Conservation (phyloP, 305 asterid genomes). For the Andrographis paniculata region DNA sequence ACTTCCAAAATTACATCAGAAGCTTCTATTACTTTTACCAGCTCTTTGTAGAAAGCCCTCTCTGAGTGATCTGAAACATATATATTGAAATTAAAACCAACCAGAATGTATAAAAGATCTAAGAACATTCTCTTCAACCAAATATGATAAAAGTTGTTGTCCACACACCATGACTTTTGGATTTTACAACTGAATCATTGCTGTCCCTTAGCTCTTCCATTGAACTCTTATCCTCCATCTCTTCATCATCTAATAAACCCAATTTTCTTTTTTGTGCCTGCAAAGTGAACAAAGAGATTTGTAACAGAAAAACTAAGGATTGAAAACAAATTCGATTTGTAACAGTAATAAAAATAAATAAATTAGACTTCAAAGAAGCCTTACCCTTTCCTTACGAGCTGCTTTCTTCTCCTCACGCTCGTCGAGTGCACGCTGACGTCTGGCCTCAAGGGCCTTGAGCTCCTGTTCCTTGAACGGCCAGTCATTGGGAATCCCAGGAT, state of each 20-base stretch:
- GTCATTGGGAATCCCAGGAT: slow-evolving; percentile 88
- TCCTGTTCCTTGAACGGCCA: slow-evolving; percentile 96
- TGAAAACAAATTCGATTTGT: too few species aligned
- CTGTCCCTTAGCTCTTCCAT: slow-evolving; percentile 25
- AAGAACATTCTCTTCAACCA: not conserved
- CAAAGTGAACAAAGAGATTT: not conserved
- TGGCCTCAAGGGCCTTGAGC: slow-evolving; percentile 79
- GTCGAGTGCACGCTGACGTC: slow-evolving; percentile 65
- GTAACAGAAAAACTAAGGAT: too few species aligned
- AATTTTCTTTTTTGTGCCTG: slow-evolving; percentile 61
- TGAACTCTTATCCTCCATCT: slow-evolving; percentile 27
- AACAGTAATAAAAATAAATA: too few species aligned
- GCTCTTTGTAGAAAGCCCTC: slow-evolving; percentile 82
- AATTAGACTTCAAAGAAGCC: not conserved
- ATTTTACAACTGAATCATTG: slow-evolving; percentile 21
- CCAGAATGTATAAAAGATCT: not conserved
- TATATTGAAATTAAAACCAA: not conserved
- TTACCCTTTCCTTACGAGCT: slow-evolving; percentile 91
- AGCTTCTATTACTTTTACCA: slow-evolving; percentile 80
- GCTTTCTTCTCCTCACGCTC: slow-evolving; percentile 82
- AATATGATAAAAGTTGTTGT: not conserved
- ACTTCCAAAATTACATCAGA: slow-evolving; percentile 95
- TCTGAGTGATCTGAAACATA: slow-evolving; percentile 50
- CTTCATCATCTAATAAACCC: slow-evolving; percentile 66
- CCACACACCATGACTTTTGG: slow-evolving; percentile 44